Percentiles rank a stretch among this genome's conserved stretches.
These are phyloP conservation scores for Favolaschia claudopus DNA, from an alignment of 768 basidiomycete genomes.

Conservation along the genomic window DNA sequence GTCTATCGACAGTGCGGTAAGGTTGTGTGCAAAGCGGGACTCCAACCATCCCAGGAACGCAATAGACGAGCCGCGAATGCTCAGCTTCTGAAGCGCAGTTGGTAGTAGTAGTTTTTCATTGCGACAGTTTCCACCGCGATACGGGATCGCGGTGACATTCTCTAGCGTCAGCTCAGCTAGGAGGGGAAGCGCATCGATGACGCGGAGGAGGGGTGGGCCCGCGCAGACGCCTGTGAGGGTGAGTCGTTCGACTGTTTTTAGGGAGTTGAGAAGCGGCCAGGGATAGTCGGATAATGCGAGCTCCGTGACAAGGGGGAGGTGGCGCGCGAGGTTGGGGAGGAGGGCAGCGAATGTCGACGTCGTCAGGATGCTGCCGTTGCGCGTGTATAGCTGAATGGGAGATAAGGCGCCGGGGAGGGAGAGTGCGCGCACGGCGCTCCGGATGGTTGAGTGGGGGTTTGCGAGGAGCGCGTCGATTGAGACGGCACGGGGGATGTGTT, in stretches of 20 bases:
- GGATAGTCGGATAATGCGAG: constrained; percentile 13
- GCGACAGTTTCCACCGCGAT: neutral
- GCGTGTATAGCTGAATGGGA: neutral
- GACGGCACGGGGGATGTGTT: neutral
- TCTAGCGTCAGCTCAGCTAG: constrained; percentile 3
- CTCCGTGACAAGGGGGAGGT: neutral
- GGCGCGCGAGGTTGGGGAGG: neutral
- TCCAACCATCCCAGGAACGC: constrained; percentile 20
- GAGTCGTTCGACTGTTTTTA: constrained; percentile 27
- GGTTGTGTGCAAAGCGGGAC: neutral
- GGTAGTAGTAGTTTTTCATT: neutral
- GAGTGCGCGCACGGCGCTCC: constrained; percentile 6
- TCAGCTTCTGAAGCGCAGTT: neutral
- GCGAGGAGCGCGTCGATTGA: constrained; percentile 10
- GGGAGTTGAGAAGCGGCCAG: constrained; percentile 15
- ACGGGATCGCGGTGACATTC: constrained; percentile 7
- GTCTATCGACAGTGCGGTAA: neutral
- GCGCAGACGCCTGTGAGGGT: constrained; percentile 8
- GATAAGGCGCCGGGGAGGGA: constrained; percentile 1
- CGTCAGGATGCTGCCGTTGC: too few species aligned
- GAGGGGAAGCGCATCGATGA: neutral
- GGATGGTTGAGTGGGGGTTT: constrained; percentile 11
- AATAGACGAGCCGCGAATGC: constrained; percentile 6
- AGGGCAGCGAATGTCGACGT: constrained; percentile 14
- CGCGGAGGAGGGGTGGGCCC: neutral